phyloP scores from a whole-genome alignment of 2,329 filamentous ascomycete species.

The Cercospora sp. region DNA sequence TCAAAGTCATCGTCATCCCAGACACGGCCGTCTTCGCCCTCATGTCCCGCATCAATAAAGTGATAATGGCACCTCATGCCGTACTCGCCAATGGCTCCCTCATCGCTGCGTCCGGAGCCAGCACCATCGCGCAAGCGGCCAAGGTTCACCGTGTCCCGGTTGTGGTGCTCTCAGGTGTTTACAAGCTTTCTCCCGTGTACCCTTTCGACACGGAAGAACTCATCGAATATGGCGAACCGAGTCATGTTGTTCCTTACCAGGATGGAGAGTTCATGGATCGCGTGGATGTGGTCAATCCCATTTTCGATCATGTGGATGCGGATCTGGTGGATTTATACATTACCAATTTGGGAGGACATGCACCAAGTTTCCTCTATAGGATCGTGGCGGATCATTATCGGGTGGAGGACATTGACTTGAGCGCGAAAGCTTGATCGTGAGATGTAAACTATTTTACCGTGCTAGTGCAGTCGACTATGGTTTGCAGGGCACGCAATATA shows the following conservation, averaged over 20 bases:
- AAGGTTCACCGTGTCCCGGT: slow-evolving; percentile 80
- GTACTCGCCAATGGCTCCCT: slow-evolving; percentile 87
- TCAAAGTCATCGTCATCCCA: slow-evolving; percentile 79
- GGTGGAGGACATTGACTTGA: slow-evolving; percentile 64
- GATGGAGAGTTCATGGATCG: slow-evolving; percentile 77
- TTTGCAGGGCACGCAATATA: background rate
- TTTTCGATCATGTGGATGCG: slow-evolving; percentile 79
- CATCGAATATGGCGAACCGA: slow-evolving; percentile 83
- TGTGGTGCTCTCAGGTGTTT: slow-evolving; percentile 84
- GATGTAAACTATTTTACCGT: background rate
- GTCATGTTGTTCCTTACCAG: slow-evolving; percentile 72
- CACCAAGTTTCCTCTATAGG: slow-evolving; percentile 69
- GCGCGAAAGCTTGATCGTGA: slow-evolving; percentile 9
- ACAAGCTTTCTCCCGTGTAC: slow-evolving; percentile 89
- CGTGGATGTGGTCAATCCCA: slow-evolving; percentile 73
- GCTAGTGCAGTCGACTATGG: background rate
- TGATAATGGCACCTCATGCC: slow-evolving; percentile 83
- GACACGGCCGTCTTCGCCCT: slow-evolving; percentile 87
- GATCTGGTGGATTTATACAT: slow-evolving; percentile 79
- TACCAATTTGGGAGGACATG: slow-evolving; percentile 75
- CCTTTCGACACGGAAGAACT: slow-evolving; percentile 78
- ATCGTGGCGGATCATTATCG: slow-evolving; percentile 77
- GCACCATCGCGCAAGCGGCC: slow-evolving; percentile 79
- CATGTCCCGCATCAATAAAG: slow-evolving; percentile 94
- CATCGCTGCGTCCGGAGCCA: slow-evolving; percentile 79